These are phyloP conservation scores for Earliella scabrosa DNA, from an alignment of 1,284 basidiomycete species.

Conservation along the genomic window DNA sequence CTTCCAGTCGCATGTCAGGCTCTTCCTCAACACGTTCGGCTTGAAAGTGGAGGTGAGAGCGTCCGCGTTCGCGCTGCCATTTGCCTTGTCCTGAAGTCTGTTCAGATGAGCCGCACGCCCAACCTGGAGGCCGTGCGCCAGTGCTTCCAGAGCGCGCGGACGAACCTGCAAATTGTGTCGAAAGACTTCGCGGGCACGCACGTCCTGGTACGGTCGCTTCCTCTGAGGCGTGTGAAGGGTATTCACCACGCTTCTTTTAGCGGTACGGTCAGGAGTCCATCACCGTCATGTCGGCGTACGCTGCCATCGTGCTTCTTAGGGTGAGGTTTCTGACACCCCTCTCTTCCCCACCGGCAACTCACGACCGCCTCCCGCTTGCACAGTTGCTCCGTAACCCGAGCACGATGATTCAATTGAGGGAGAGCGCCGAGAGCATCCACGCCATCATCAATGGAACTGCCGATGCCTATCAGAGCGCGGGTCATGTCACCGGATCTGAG, in stretches of 20 bases:
- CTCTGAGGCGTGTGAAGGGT: background rate
- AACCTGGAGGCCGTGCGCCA: constrained; percentile 70
- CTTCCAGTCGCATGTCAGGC: constrained; percentile 75
- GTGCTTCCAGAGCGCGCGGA: constrained; percentile 74
- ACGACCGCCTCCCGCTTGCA: background rate
- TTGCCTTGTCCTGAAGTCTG: no score
- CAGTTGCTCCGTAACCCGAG: constrained; percentile 70
- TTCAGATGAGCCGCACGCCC: constrained; percentile 47
- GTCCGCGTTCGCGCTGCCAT: constrained; percentile 27
- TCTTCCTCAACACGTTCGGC: constrained; percentile 83
- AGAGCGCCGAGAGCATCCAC: constrained; percentile 66
- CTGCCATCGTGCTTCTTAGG: constrained; percentile 76
- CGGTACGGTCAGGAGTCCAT: constrained; percentile 83
- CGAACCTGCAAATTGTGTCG: constrained; percentile 68
- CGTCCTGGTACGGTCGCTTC: constrained; percentile 62
- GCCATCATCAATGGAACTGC: constrained; percentile 66
- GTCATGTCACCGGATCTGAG: constrained; percentile 60
- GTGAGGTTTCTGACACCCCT: constrained; percentile 39
- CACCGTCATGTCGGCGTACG: constrained; percentile 83
- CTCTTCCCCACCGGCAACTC: background rate
- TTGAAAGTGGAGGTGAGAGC: constrained; percentile 66
- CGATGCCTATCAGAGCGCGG: constrained; percentile 74
- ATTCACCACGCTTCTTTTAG: constrained; percentile 39
- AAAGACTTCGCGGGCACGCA: constrained; percentile 74
- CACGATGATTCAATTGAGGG: constrained; percentile 55